Base-by-base conservation (phyloP, 306 rosid species). In the Clitoria ternatea region DNA sequence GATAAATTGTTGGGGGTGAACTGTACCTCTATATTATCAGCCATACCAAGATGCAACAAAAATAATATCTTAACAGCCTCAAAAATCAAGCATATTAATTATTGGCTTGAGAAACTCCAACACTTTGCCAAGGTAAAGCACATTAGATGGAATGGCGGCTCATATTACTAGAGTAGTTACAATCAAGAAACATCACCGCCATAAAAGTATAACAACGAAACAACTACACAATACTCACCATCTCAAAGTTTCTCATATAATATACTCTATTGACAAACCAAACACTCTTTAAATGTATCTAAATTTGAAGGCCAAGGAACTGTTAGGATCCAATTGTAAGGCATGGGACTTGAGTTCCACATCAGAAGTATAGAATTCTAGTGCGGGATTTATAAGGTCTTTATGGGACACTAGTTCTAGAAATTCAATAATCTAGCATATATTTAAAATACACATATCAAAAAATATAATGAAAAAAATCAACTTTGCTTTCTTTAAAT, bases 121-220 rank as follows among this genome's bases (percentile, higher is more conserved):
- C 40, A 35, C 27, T 6, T 57, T 59, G 70, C 5, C 17, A 43
- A 52, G 12, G 32, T 7, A 53, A 49, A 61, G 24, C 56, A 39
- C 7, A 39, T 56, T 19, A 32, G 17, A 63, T 32, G 61, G 44
- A 67, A 56, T 33, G 30, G 43, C 30, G 35, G 32, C 15, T 35
- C 29, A 72, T 55, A 62, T 32, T 17, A 74, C 66, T 23, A 54
- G 9, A 22, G 13, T 47, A 39, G 35, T 60, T 13, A 20, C 54
- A 67, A 50, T 45, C 37, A 56, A 14, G 39, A 7, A 45, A 24
- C 17, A 54, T 3, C 30, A 36, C 12, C 22, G n/a, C 9, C 62
- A 65, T 30, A 30, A n/a, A 63, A 63, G n/a, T 75, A 14, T 32
- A 29, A 14, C 42, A 71, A 50, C 15, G 27, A 50, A 66, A 60